Base-by-base conservation (phyloP, 306 rosid genomes). In the Inga leiocalycina region DNA sequence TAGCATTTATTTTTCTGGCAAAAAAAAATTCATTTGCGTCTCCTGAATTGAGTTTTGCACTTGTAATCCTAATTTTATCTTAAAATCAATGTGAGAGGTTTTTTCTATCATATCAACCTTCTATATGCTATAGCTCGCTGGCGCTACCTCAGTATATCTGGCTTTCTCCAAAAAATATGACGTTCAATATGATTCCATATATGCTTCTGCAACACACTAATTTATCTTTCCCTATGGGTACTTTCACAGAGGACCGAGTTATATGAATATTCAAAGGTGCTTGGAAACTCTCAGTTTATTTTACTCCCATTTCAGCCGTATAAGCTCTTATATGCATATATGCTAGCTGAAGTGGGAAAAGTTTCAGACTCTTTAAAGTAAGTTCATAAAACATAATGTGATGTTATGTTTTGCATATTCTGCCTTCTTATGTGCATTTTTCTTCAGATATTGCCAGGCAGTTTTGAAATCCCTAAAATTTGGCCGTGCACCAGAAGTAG, bases 291-390 rank as follows among this genome's bases (percentile, higher is more conserved):
- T 78, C 98, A 95, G 92, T 95, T 89, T 88, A 78, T 91, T 78
- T 88, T 95, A 75, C 92, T 89, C 81, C 97, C 98, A 2, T 95
- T 95, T 85, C 98, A 93, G 68, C 98, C 98, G 44, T 95, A 95
- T 92, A 95, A 95, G 87, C 91, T 95, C 81, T 71, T 93, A 68
- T 95, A 95, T 82, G 98, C 98, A 44, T 81, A 91, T 87, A 92
- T 95, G 98, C 91, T 95, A 61, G 97, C 97, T 70, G 98, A 95
- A 91, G 94, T 93, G 74, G 98, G 98, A 84, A 95, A 86, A 85
- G 82, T 95, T 86, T 89, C 98, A 67, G 98, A 93, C 84, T 92
- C 98, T 0, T 80, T 95, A 90, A 93, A 87, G 98, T 95, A 89
- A 91, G 96, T 88, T 75, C 19, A 41, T 74, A 6, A 51, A 61